These are phyloP conservation scores for Phaeosphaeriaceae sp. DNA, from an alignment of 2,329 filamentous ascomycete genomes.

Conservation along the genomic window DNA sequence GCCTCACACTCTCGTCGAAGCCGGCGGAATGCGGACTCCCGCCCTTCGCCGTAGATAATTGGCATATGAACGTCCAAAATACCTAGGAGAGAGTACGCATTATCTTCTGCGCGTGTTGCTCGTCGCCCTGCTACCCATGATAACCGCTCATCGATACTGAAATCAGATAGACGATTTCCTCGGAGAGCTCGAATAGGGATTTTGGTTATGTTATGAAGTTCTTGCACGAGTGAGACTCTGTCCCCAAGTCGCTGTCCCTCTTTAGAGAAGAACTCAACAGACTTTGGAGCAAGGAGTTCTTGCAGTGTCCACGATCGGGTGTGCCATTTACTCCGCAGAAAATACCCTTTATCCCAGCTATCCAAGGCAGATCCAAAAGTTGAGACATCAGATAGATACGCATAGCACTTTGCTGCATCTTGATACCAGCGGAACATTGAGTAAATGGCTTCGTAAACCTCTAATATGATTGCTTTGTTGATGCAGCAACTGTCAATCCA, in stretches of 20 bases:
- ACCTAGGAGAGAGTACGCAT: constrained; percentile 20
- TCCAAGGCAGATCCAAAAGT: not conserved
- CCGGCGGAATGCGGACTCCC: constrained; percentile 15
- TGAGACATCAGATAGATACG: too few species aligned
- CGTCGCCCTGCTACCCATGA: constrained; percentile 29
- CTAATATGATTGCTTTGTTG: too few species aligned
- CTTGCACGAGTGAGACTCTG: constrained; percentile 9
- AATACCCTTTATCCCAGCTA: not conserved
- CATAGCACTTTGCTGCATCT: too few species aligned
- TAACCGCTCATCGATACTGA: constrained; percentile 19
- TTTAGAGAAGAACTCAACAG: constrained; percentile 19
- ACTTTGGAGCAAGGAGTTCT: constrained; percentile 19
- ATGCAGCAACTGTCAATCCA: too few species aligned
- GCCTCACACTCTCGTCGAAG: not conserved
- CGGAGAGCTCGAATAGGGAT: constrained; percentile 14
- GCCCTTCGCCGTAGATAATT: constrained; percentile 19
- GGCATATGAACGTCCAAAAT: constrained; percentile 18
- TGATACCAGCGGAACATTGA: too few species aligned
- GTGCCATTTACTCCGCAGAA: constrained; percentile 21
- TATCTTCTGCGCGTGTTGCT: constrained; percentile 27
- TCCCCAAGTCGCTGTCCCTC: constrained; percentile 10
- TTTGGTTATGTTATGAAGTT: constrained; percentile 11
- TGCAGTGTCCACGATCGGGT: constrained; percentile 27
- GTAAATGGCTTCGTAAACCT: too few species aligned
- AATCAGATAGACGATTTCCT: constrained; percentile 2